Percentiles rank a stretch among this genome's conserved stretches.
phyloP scores from a whole-genome alignment of 2,329 filamentous ascomycete genomes.

The Bretziella fagacearum region DNA sequence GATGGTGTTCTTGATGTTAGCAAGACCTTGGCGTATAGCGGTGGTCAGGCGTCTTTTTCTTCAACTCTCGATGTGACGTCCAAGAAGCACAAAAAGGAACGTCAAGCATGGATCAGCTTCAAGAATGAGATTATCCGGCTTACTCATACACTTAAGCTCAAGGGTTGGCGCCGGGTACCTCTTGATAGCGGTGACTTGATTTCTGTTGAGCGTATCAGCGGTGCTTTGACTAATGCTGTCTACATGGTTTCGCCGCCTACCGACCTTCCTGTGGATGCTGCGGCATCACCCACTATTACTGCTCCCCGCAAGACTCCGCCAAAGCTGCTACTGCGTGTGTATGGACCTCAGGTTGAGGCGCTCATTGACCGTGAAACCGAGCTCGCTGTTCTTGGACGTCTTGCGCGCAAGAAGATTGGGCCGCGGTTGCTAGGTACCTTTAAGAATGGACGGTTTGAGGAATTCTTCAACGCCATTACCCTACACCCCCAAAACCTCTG shows the following conservation, averaged over 20 bases:
- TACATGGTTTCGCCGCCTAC: conserved; percentile 78
- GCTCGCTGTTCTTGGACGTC: conserved; percentile 64
- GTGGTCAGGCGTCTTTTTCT: conserved; percentile 29
- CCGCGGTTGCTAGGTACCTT: conserved; percentile 85
- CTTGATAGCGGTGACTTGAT: conserved; percentile 52
- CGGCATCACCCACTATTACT: conserved; percentile 25
- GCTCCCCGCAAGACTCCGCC: conserved; percentile 25
- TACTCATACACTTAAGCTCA: conserved; percentile 72
- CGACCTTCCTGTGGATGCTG: conserved; percentile 17
- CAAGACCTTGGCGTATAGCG: conserved; percentile 64
- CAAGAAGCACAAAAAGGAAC: conserved; percentile 42
- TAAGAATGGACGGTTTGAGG: conserved; percentile 85
- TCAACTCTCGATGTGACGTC: conserved; percentile 19
- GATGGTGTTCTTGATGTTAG: conserved; percentile 79
- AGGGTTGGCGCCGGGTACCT: conserved; percentile 76
- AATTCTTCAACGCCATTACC: conserved; percentile 74
- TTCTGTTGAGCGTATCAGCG: conserved; percentile 61
- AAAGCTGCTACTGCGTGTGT: conserved; percentile 78
- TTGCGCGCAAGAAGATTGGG: conserved; percentile 84
- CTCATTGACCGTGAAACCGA: conserved; percentile 89
- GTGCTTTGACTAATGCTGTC: conserved; percentile 88
- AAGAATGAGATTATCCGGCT: conserved; percentile 84
- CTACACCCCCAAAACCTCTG: conserved; percentile 63
- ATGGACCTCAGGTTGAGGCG: conserved; percentile 88
- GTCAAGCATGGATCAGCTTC: conserved; percentile 66